These are phyloP conservation scores for Diplocarpon rosae DNA, from an alignment of 2,329 filamentous ascomycete genomes.

Conservation along the genomic window DNA sequence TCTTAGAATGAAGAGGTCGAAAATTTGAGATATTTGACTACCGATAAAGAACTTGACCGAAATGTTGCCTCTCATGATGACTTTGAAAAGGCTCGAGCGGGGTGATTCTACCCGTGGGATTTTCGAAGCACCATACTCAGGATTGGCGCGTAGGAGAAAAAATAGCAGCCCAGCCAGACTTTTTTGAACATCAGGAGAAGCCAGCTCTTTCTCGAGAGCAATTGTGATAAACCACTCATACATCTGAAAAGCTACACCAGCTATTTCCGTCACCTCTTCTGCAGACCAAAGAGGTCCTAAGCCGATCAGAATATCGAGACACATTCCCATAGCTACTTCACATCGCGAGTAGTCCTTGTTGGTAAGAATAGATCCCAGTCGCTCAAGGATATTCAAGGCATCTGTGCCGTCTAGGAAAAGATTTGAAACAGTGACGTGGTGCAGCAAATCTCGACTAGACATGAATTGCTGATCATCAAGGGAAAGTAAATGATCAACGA, in stretches of 20 bases:
- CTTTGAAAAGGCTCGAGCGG: conserved; percentile 61
- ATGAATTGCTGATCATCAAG: conserved; percentile 44
- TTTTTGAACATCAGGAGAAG: conserved; percentile 59
- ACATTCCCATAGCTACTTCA: conserved; percentile 59
- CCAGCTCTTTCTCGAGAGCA: conserved; percentile 53
- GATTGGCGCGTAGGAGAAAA: conserved; percentile 53
- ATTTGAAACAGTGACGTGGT: conserved; percentile 44
- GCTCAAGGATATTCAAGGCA: conserved; percentile 37
- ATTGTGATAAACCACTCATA: conserved; percentile 67
- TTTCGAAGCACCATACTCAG: conserved; percentile 47
- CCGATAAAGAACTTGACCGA: conserved; percentile 68
- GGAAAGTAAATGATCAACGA: conserved; percentile 39
- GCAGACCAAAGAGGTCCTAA: conserved; percentile 20
- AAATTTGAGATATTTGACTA: conserved; percentile 58
- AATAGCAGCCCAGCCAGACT: conserved; percentile 59
- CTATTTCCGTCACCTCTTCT: conserved; percentile 39
- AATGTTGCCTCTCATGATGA: conserved; percentile 57
- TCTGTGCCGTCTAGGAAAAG: conserved; percentile 37
- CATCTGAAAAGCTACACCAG: conserved; percentile 58
- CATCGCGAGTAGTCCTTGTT: conserved; percentile 57
- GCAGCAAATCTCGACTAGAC: conserved; percentile 37
- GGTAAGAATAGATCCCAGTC: conserved; percentile 40
- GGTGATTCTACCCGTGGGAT: conserved; percentile 30
- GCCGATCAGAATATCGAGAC: conserved; percentile 56
- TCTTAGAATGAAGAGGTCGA: conserved; percentile 70